A percentile compares a stretch with the other conserved stretches of the same genome.
Conservation (phyloP, 495 filamentous ascomycete species). For the Penicillium taxi region DNA sequence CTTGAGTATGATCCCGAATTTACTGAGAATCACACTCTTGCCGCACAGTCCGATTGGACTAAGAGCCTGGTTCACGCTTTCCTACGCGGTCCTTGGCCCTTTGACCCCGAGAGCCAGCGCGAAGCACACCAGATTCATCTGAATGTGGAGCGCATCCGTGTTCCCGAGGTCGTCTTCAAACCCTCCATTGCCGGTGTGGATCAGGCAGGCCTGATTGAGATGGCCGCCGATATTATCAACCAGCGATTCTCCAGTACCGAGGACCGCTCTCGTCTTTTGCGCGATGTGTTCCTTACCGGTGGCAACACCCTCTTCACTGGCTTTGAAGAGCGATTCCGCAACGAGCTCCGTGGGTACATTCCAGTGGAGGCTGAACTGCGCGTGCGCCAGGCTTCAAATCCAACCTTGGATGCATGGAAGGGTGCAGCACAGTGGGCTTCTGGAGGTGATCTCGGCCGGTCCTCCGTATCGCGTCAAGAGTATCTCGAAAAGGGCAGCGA, state of each 20-base stretch:
- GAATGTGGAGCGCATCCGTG: conserved; percentile 93
- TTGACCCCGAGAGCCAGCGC: conserved; percentile 67
- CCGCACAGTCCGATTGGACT: conserved; percentile 89
- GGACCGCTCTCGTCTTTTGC: conserved; percentile 57
- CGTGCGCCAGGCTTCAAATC: conserved; percentile 63
- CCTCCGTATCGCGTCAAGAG: conserved; percentile 59
- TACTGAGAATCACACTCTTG: conserved; percentile 80
- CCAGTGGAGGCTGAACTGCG: conserved; percentile 56
- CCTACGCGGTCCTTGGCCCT: conserved; percentile 75
- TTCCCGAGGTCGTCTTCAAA: conserved; percentile 92
- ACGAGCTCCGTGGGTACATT: conserved; percentile 62
- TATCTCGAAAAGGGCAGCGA: conserved; percentile 79
- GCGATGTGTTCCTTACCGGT: conserved; percentile 87
- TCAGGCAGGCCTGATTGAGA: conserved; percentile 87
- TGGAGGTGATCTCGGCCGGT: conserved; percentile 24
- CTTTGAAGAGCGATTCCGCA: conserved; percentile 75
- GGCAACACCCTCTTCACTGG: conserved; percentile 81
- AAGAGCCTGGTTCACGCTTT: conserved; percentile 86
- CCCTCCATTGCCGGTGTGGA: conserved; percentile 92
- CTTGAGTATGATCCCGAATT: conserved; percentile 82
- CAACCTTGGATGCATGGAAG: conserved; percentile 81
- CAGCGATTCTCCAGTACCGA: conserved; percentile 58
- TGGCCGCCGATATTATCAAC: conserved; percentile 74
- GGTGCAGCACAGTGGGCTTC: conserved; percentile 77
- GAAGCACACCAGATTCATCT: conserved; percentile 86